Base-by-base conservation (phyloP, 148 eudicot species). In the Arctostaphylos glauca region DNA sequence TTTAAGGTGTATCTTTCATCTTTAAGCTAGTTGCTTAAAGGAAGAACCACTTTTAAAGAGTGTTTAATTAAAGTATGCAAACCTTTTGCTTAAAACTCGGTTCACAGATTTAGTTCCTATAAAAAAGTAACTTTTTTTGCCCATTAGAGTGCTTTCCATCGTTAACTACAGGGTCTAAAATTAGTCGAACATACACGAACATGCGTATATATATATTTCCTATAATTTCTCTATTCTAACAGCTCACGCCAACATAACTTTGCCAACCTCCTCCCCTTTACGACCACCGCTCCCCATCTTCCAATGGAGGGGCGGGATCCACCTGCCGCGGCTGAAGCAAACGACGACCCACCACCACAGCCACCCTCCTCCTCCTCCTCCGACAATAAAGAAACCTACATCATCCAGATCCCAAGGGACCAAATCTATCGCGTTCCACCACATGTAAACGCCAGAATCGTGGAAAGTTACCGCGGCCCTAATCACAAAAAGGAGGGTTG, bases 291-390 rank as follows among this genome's bases (percentile, higher is more conserved):
- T 84, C 90, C 87, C 86, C 87, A 84, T 84, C 80, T 78, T 68
- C n/a, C 64, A 84, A 88, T 88, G 90, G 90, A 88, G 90, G 88
- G 82, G 88, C 87, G 90, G 85, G 84, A 18, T 46, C 84, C 79
- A 47, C 80, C 87, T 76, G 53, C 86, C 31, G 47, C 14, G 38
- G 80, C 14, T 31, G 46, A 72, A n/a, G n/a, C n/a, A 1, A 84
- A 31, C 3, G 56, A 66, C 23, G 71, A 81, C 58, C 80, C 71
- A 2, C 80, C 67, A n/a, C 79, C 79, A 8, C 54, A 5, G 5
- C 64, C 56, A 21, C 70, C 6, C 1, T 23, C 81, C 56, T n/a
- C n/a, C n/a, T n/a, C n/a, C n/a, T 38, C 0, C 2, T 3, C 5
- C 25, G 73, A 38, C 53, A 41, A 5, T 54, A 80, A 56, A 2